Conservation (phyloP, 495 filamentous ascomycete genomes). For the Hamigera avellanea region DNA sequence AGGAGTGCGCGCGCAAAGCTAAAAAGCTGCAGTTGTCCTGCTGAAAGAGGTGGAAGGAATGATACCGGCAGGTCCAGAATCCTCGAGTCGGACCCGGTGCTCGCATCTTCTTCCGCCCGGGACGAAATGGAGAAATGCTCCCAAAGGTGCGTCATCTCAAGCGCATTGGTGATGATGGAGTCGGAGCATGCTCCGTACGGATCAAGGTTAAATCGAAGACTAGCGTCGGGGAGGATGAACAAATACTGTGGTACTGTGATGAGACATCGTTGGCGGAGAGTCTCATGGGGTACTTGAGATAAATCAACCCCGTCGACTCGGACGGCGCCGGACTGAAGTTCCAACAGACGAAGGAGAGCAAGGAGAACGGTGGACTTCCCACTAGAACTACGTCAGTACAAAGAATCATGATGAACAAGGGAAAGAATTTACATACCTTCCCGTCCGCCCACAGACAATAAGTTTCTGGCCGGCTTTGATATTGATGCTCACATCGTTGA, state of each 20-base stretch:
- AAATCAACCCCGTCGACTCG: slow-evolving; percentile 30
- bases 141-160: slow-evolving; percentile 30
- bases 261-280: slow-evolving; percentile 21
- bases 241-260: slow-evolving; percentile 42
- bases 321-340: slow-evolving; percentile 19
- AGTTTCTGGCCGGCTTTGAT: slow-evolving; percentile 19
- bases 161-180: slow-evolving; percentile 20
- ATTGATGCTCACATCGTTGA: slow-evolving; percentile 5
- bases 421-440: slow-evolving; percentile 2
- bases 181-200: slow-evolving; percentile 15
- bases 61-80: background rate
- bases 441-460: slow-evolving; percentile 22
- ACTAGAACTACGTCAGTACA: slow-evolving; percentile 11
- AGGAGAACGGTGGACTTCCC: slow-evolving; percentile 31
- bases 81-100: background rate
- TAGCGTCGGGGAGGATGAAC: slow-evolving; percentile 35
- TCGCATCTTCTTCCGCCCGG: background rate
- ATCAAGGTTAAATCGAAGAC: slow-evolving; percentile 34
- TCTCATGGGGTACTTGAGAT: slow-evolving; percentile 17
- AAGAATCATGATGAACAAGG: background rate
- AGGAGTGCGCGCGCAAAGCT: slow-evolving; percentile 2
- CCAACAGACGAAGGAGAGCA: slow-evolving; percentile 31
- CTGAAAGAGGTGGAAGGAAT: background rate
- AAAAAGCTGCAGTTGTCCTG: background rate
- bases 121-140: slow-evolving; percentile 9